Evolutionary conservation across 1,139 yeast genomes (phyloP), one percentile per base, ranked within the genome.

Genomic region (Hemisphaericaspora lyxosophila): DNA sequence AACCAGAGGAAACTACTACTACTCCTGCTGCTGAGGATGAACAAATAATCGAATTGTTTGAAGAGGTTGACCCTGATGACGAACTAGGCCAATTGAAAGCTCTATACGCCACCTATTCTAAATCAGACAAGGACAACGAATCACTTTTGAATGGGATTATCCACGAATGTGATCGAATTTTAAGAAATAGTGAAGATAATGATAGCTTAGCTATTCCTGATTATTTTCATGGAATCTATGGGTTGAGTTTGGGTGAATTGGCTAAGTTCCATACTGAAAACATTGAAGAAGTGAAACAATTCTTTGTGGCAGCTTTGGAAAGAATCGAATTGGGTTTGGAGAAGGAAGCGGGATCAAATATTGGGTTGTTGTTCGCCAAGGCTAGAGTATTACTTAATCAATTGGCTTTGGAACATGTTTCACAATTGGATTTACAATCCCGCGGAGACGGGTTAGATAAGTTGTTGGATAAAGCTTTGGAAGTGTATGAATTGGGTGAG

Each of bases 131-230:
- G 47, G 82, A 78, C 36, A 77, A 75, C 47, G 88, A 75, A 56
- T 64, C 74, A 45, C 76, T 88, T 28, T 64, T 89, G 37, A 85
- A 89, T 52, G 97, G 97, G 20, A 75, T 92, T 4, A 78, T 92
- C 15, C 96, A 92, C 53, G 97, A 92, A 59, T 85, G 96, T 62
- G 97, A 90, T 54, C 66, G 95, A 33, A 58, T 88, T 29, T 68
- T 88, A 48, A 72, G 96, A 50, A 42, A 44, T 19, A 34, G 45
- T 15, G 43, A 49, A 24, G 46, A 47, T 15, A 44, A 51, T 34
- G 2, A 18, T 13, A 15, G 6, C 11, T n/a, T n/a, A n/a, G n/a
- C n/a, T n/a, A 57, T 85, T 15, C 78, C 82, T 12, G 80, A 80
- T 14, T 69, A 68, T 34, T 87, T 88, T 59, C 86, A 87, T 55